Conservation (phyloP, 2,329 filamentous ascomycete species). For the Colletotrichum liaoningense region DNA sequence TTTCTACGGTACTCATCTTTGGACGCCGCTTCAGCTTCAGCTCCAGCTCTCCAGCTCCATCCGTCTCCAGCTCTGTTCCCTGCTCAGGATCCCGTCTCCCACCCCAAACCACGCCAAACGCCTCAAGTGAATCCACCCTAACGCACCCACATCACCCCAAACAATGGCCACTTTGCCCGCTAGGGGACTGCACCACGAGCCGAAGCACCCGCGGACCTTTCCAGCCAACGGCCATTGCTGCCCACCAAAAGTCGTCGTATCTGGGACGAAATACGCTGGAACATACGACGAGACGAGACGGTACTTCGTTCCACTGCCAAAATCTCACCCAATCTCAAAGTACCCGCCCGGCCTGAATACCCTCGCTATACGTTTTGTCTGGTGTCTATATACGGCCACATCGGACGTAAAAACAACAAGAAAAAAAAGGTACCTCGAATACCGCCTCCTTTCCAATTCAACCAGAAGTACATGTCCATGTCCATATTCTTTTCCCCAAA, state of each 20-base stretch:
- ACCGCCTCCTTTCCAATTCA: neutral
- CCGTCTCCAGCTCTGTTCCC: constrained; percentile 23
- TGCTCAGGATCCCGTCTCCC: constrained; percentile 6
- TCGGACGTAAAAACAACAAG: constrained; percentile 1
- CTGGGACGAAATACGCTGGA: constrained; percentile 29
- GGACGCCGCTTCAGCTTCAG: constrained; percentile 21
- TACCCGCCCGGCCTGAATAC: constrained; percentile 4
- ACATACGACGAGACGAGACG: constrained; percentile 18
- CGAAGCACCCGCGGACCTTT: constrained; percentile 31
- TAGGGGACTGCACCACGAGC: constrained; percentile 5
- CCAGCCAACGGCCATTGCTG: constrained; percentile 12
- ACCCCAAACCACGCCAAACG: constrained; percentile 16
- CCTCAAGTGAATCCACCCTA: constrained; percentile 9
- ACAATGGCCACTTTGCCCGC: neutral
- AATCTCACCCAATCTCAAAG: neutral
- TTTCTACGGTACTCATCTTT: neutral
- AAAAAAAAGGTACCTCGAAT: neutral
- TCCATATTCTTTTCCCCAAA: neutral
- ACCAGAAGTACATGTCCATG: neutral
- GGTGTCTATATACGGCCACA: neutral
- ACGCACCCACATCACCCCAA: constrained; percentile 5
- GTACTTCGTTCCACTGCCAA: neutral
- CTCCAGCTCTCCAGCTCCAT: constrained; percentile 15
- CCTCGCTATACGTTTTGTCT: neutral
- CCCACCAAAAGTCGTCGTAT: constrained; percentile 7